Percentiles rank a stretch among this genome's conserved stretches.
phyloP scores from a whole-genome alignment of 2,329 filamentous ascomycete species.

The Botryosphaeria dothidea region DNA sequence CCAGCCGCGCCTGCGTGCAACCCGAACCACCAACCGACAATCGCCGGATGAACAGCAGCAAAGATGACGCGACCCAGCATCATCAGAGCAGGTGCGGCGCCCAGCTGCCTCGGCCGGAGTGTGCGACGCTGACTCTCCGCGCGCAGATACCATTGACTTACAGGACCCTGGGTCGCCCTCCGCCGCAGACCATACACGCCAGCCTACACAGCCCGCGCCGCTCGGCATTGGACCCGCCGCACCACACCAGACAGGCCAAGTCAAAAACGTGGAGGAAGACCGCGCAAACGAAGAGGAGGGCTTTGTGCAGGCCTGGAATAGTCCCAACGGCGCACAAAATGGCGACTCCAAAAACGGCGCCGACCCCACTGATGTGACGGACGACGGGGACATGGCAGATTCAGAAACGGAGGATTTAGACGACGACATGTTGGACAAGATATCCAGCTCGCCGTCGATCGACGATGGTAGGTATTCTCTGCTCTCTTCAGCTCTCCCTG shows the following conservation, averaged over 20 bases:
- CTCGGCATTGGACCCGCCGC: constrained; percentile 60
- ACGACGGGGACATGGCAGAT: constrained; percentile 60
- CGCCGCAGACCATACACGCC: constrained; percentile 74
- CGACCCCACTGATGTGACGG: constrained; percentile 45
- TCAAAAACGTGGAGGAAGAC: constrained; percentile 79
- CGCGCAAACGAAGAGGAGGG: constrained; percentile 68
- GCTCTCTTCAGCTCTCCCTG: constrained; percentile 24
- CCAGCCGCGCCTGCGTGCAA: constrained; percentile 11
- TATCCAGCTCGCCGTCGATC: constrained; percentile 97
- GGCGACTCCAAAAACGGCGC: constrained; percentile 53
- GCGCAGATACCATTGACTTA: constrained; percentile 86
- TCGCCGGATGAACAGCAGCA: constrained; percentile 11
- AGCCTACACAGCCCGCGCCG: constrained; percentile 52
- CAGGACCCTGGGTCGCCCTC: constrained; percentile 82
- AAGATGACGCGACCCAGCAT: constrained; percentile 58
- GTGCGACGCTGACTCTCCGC: constrained; percentile 28
- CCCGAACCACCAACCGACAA: neutral
- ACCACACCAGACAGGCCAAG: constrained; percentile 81
- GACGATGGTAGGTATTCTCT: constrained; percentile 88
- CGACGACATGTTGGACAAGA: constrained; percentile 97
- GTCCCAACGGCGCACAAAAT: constrained; percentile 24
- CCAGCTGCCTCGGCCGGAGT: neutral
- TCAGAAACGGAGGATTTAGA: constrained; percentile 68
- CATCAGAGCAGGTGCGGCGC: constrained; percentile 54
- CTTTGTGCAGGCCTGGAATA: constrained; percentile 49